These are phyloP conservation scores for Aspergillus sp. DNA, from an alignment of 2,329 filamentous ascomycete species.

Conservation along the genomic window DNA sequence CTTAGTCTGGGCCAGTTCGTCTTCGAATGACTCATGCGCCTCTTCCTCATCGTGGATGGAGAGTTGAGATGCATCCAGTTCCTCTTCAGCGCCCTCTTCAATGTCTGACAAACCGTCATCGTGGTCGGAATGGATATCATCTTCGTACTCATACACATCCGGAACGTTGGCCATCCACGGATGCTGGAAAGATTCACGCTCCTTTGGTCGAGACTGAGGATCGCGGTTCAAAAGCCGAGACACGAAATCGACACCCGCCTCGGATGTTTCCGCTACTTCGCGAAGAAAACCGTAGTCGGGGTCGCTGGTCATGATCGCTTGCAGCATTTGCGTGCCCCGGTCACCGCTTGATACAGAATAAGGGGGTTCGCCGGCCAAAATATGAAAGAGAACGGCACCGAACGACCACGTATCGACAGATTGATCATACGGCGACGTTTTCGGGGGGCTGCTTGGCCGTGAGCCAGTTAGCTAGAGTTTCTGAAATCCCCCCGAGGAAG, in stretches of 20 bases:
- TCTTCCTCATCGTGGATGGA: constrained; percentile 48
- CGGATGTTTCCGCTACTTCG: constrained; percentile 48
- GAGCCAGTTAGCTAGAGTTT: constrained; percentile 6
- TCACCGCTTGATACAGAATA: constrained; percentile 71
- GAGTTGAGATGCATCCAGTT: constrained; percentile 52
- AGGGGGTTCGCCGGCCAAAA: constrained; percentile 70
- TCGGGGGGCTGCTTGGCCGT: constrained; percentile 31
- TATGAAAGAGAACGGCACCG: constrained; percentile 81
- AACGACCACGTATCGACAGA: constrained; percentile 96
- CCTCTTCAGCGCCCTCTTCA: constrained; percentile 33
- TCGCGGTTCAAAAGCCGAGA: constrained; percentile 71
- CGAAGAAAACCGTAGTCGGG: constrained; percentile 60
- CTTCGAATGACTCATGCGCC: constrained; percentile 25
- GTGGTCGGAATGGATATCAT: constrained; percentile 48
- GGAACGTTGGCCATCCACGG: constrained; percentile 59
- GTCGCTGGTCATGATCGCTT: constrained; percentile 70
- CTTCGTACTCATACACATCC: constrained; percentile 54
- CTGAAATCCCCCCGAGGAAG: neutral
- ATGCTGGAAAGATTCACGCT: constrained; percentile 61
- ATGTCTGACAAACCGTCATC: constrained; percentile 27
- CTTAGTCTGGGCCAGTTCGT: constrained; percentile 30
- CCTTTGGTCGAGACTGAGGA: constrained; percentile 66
- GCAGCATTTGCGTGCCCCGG: constrained; percentile 67
- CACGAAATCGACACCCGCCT: constrained; percentile 64
- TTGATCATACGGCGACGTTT: constrained; percentile 67